A percentile compares a stretch with the other conserved stretches of the same genome.
Conservation (phyloP, 2,329 filamentous ascomycete genomes). For the Blastomyces percursus region DNA sequence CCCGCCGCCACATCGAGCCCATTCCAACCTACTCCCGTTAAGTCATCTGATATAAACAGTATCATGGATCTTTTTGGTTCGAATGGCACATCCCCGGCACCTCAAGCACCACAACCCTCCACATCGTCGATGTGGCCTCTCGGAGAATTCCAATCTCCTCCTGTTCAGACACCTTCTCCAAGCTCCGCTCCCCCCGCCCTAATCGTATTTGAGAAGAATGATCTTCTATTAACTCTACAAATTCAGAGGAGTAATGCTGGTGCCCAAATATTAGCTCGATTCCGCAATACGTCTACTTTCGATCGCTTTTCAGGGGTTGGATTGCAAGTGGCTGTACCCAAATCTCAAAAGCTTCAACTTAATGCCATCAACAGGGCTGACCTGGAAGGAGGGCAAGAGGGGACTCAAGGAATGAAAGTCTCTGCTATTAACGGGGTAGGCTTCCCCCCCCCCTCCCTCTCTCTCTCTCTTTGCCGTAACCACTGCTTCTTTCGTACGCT, state of each 20-base stretch:
- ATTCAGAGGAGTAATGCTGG: constrained; percentile 62
- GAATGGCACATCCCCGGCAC: constrained; percentile 37
- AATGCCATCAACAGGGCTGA: constrained; percentile 78
- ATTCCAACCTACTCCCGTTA: constrained; percentile 42
- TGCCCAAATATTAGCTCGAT: constrained; percentile 72
- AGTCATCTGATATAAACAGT: constrained; percentile 49
- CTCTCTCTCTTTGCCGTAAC: not conserved
- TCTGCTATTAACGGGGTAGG: constrained; percentile 79
- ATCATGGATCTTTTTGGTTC: constrained; percentile 84
- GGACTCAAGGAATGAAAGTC: constrained; percentile 83
- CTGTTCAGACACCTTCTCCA: constrained; percentile 36
- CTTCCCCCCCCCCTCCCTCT: constrained; percentile 21
- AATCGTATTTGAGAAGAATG: constrained; percentile 77
- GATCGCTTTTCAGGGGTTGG: constrained; percentile 61
- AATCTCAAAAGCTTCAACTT: constrained; percentile 86
- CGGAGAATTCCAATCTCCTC: constrained; percentile 40
- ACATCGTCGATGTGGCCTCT: constrained; percentile 39
- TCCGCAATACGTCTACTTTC: constrained; percentile 63
- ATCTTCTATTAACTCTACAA: constrained; percentile 67
- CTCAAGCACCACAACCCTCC: constrained; percentile 37
- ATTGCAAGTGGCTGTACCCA: constrained; percentile 89
- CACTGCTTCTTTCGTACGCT: not conserved
- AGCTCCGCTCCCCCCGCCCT: constrained; percentile 44
- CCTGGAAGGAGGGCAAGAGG: constrained; percentile 65
- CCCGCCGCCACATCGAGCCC: constrained; percentile 40